Evolutionary conservation across 148 eudicot species (phyloP).

Genomic region (Rhododendron ovatum): DNA sequence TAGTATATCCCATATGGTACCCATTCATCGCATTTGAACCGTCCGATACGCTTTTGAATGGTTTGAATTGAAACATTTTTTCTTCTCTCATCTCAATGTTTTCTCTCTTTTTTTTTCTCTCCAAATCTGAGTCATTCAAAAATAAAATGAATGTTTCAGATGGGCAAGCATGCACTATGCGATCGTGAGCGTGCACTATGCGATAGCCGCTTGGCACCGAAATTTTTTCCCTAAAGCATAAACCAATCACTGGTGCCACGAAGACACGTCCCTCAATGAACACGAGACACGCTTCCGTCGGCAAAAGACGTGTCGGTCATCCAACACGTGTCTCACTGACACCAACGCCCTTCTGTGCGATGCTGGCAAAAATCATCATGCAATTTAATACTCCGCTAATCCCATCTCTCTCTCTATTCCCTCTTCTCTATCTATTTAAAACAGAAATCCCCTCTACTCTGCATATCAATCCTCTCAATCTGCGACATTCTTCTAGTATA

Average conservation of each 20-base stretch:
- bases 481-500: neutral
- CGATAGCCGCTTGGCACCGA: too few species aligned
- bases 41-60: too few species aligned
- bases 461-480: neutral
- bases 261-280: neutral
- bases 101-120: too few species aligned
- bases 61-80: too few species aligned
- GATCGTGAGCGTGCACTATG: too few species aligned
- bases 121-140: too few species aligned
- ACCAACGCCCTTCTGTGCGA: neutral
- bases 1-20: too few species aligned
- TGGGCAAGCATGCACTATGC: too few species aligned
- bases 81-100: too few species aligned
- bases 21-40: accelerated
- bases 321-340: neutral
- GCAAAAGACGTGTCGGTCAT: neutral
- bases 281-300: neutral
- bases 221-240: neutral
- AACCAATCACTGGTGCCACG: neutral
- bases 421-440: neutral
- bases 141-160: too few species aligned
- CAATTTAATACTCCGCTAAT: neutral
- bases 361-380: neutral
- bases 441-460: neutral
- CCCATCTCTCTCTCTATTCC: neutral